Conservation (phyloP, 768 basidiomycete genomes). For the Amanita phalloides region DNA sequence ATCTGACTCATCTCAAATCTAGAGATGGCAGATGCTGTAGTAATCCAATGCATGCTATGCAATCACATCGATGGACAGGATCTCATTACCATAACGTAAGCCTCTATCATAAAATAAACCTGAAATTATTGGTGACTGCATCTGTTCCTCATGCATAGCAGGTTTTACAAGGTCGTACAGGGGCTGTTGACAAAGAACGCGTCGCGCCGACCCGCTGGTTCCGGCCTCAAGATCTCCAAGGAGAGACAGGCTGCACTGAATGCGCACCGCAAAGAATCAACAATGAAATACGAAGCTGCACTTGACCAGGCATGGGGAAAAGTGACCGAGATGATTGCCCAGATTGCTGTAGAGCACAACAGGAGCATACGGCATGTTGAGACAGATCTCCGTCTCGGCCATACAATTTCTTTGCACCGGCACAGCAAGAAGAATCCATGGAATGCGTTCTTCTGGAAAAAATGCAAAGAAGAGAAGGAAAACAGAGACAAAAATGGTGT, state of each 20-base stretch:
- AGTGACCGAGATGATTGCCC: neutral
- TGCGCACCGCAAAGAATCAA: neutral
- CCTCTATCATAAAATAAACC: too few species aligned
- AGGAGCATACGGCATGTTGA: constrained; percentile 6
- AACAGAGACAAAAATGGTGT: neutral
- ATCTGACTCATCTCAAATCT: too few species aligned
- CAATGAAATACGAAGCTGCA: neutral
- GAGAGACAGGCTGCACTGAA: neutral
- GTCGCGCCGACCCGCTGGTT: neutral
- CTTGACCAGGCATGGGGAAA: neutral
- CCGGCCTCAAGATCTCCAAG: neutral
- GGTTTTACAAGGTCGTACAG: neutral
- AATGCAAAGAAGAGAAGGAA: neutral
- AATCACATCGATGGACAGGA: too few species aligned
- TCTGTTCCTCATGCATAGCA: neutral
- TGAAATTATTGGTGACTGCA: too few species aligned
- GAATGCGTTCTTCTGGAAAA: constrained; percentile 1
- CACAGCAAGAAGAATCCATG: constrained; percentile 3
- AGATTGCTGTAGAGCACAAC: constrained; percentile 1
- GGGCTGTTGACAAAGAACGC: neutral
- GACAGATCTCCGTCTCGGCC: constrained; percentile 1
- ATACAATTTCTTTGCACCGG: neutral
- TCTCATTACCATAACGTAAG: too few species aligned
- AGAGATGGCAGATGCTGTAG: too few species aligned
- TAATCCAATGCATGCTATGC: too few species aligned